Conservation (phyloP, 78 protist species). For the Speleostelium caveatum region DNA sequence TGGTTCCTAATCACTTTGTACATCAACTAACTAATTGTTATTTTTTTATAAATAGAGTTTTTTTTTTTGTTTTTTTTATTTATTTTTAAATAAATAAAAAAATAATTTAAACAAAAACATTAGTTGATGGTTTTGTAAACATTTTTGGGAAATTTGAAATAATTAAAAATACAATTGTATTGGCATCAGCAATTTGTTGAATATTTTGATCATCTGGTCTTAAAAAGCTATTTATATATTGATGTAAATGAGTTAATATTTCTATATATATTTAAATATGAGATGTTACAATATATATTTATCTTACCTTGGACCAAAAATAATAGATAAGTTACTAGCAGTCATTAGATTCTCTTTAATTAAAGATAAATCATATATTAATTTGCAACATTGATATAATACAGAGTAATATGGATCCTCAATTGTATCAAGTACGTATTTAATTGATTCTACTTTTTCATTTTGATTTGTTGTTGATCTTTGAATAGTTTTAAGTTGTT, state of each 20-base stretch:
- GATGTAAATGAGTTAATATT: no score
- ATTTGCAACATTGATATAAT: slow-evolving; percentile 10
- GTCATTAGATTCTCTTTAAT: slow-evolving; percentile 56
- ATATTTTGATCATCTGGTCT: slow-evolving; percentile 34
- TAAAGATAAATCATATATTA: slow-evolving; percentile 9
- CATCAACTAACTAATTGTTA: neutral
- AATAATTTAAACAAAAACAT: neutral
- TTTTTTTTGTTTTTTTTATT: neutral
- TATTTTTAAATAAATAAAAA: neutral
- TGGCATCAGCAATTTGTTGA: slow-evolving; percentile 47
- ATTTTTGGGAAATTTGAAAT: slow-evolving; percentile 41
- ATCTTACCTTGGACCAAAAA: neutral
- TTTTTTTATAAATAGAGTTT: neutral
- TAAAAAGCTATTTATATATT: neutral
- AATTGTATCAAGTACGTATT: slow-evolving; percentile 7
- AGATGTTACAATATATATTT: neutral
- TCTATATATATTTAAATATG: no score
- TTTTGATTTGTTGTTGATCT: neutral
- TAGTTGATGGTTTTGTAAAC: slow-evolving; percentile 10
- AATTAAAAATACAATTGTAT: slow-evolving; percentile 38
- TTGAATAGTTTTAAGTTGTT: slow-evolving; percentile 40
- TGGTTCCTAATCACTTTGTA: neutral
- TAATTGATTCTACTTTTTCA: slow-evolving; percentile 21
- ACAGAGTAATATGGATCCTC: slow-evolving; percentile 35
- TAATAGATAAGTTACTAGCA: slow-evolving; percentile 30